Evolutionary conservation across 2,329 filamentous ascomycete species (phyloP).

Genomic region (Stachybotrys elegans): DNA sequence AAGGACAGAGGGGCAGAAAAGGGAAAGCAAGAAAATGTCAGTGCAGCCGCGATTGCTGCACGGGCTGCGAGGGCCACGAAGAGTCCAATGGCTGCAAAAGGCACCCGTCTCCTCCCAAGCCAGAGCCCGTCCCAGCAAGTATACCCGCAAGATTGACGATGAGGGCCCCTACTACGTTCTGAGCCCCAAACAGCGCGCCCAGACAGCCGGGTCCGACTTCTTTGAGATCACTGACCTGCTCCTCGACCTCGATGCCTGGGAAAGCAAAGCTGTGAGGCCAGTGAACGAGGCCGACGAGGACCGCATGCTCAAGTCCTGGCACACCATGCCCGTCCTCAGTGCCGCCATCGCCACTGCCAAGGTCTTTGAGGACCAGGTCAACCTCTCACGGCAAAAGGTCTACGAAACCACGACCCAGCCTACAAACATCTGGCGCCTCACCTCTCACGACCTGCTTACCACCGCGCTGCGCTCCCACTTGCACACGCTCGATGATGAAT

Average conservation of each 20-base stretch:
- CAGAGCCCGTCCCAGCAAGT: constrained; percentile 18
- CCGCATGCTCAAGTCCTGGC: constrained; percentile 24
- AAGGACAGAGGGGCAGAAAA: no score
- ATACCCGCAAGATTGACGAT: constrained; percentile 15
- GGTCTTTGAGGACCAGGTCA: constrained; percentile 22
- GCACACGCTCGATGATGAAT: no score
- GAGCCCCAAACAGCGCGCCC: constrained; percentile 11
- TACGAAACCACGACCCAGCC: constrained; percentile 18
- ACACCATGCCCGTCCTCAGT: constrained; percentile 12
- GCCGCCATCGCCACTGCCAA: constrained; percentile 19
- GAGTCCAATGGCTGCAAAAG: constrained; percentile 7
- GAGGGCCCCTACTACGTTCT: constrained; percentile 21
- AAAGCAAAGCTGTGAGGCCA: constrained; percentile 35
- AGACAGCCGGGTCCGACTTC: constrained; percentile 17
- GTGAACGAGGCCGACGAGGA: constrained; percentile 31
- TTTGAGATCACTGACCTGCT: constrained; percentile 37
- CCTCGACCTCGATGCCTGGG: constrained; percentile 48
- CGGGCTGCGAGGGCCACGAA: no score
- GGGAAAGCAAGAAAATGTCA: no score
- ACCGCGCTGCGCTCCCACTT: background rate
- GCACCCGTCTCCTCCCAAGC: no score
- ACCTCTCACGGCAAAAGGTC: constrained; percentile 17
- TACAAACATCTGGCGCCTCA: constrained; percentile 31
- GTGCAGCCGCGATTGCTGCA: no score
- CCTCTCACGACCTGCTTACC: constrained; percentile 36